Percentiles rank a stretch among this genome's conserved stretches.
phyloP scores from a whole-genome alignment of 2,329 filamentous ascomycete genomes.

The Nemania serpens region DNA sequence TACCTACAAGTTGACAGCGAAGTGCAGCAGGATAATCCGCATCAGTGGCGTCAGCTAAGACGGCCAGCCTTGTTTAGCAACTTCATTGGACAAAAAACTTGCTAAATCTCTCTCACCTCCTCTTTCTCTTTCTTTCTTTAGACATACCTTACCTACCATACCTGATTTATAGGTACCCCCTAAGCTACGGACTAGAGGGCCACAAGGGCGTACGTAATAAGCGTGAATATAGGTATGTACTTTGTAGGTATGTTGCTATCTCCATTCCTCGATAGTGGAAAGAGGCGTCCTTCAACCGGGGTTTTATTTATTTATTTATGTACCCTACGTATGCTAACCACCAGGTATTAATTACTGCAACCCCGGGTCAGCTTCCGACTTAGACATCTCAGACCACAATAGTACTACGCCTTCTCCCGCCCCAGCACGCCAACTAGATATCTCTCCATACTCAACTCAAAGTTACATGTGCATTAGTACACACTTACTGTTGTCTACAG shows the following conservation, averaged over 20 bases:
- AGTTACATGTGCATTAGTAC: not conserved
- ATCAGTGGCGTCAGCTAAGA: conserved; percentile 44
- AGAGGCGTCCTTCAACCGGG: conserved; percentile 1
- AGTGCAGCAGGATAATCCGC: conserved; percentile 39
- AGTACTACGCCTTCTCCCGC: not conserved
- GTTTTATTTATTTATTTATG: not conserved
- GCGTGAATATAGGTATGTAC: not conserved
- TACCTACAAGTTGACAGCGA: not conserved
- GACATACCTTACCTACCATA: conserved; percentile 4
- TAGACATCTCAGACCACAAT: not conserved
- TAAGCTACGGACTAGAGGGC: not conserved
- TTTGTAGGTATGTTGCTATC: not conserved
- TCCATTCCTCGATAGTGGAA: not conserved
- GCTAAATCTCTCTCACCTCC: conserved; percentile 16
- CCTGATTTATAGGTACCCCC: conserved; percentile 1
- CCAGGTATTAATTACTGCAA: not conserved
- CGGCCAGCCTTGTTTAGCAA: conserved; percentile 26
- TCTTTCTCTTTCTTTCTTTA: conserved; percentile 3
- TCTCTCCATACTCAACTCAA: not conserved
- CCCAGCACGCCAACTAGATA: not conserved
- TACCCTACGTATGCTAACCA: not conserved
- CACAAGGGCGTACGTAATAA: not conserved
- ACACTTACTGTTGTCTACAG: not conserved
- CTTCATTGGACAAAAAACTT: conserved; percentile 21
- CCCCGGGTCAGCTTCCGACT: conserved; percentile 24